A percentile compares a stretch with the other conserved stretches of the same genome.
Conservation (phyloP, 2,329 filamentous ascomycete genomes). For the Davidsoniella australis region DNA sequence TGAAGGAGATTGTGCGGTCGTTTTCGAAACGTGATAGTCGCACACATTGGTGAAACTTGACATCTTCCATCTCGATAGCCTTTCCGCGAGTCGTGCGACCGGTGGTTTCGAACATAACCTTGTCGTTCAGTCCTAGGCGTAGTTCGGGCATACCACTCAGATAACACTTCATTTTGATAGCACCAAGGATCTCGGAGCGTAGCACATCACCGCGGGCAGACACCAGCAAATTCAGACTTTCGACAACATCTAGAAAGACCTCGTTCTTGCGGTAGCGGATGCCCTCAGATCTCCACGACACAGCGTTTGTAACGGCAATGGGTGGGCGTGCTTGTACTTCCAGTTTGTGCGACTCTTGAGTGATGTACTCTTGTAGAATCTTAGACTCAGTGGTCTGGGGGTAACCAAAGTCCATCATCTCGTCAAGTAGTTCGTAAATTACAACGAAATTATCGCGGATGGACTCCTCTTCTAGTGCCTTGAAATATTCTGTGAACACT, state of each 20-base stretch:
- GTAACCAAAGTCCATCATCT: constrained; percentile 99
- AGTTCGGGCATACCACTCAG: constrained; percentile 95
- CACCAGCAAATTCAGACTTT: constrained; percentile 89
- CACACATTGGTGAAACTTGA: constrained; percentile 98
- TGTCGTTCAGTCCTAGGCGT: constrained; percentile 88
- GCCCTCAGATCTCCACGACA: constrained; percentile 94
- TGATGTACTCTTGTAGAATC: constrained; percentile 98
- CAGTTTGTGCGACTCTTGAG: constrained; percentile 95
- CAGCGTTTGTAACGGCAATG: constrained; percentile 94
- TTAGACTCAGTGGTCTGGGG: constrained; percentile 97
- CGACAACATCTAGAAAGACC: constrained; percentile 93
- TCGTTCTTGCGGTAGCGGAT: constrained; percentile 99
- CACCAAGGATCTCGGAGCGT: constrained; percentile 87
- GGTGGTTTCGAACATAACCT: constrained; percentile 98
- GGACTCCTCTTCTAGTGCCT: constrained; percentile 93
- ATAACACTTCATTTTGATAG: constrained; percentile 99
- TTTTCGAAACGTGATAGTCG: constrained; percentile 93
- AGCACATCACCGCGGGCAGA: constrained; percentile 89
- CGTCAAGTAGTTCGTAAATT: constrained; percentile 94
- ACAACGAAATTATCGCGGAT: constrained; percentile 99
- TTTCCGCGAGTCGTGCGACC: constrained; percentile 87
- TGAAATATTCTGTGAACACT: constrained; percentile 99
- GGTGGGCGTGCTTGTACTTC: constrained; percentile 91
- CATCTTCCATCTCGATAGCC: constrained; percentile 98
- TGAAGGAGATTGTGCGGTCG: constrained; percentile 96